Evolutionary conservation across 306 rosid genomes (phyloP), one percentile per base, ranked within the genome.

Genomic region (Leucaena leucocephala): DNA sequence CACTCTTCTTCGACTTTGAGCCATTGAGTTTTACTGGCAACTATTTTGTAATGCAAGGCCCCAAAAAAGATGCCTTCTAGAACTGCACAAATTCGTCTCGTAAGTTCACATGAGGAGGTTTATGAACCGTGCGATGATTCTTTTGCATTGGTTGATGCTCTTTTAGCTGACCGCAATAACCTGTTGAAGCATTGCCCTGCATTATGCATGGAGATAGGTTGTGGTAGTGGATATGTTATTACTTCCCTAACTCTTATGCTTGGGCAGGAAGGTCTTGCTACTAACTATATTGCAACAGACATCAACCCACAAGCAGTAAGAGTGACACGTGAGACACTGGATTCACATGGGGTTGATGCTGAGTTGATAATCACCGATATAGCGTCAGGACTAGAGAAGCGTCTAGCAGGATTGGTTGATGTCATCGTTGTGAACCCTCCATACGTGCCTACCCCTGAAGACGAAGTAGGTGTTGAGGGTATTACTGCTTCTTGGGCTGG

Each of bases 41-140:
- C 38, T 63, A 17, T 64, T 46, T 48, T 77, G 48, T 75, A 77
- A 74, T 72, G 66, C 40, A 72, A 89, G 96, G 90, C 72, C 70
- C n/a, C 57, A 54, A 22, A 13, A 83, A 90, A 78, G 82, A 84
- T 81, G 81, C 45, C 86, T 7, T 77, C 80, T 71, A 91, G 74
- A 84, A 87, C 68, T 69, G 98, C 99, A 34, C 98, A 91, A 88
- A 95, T 95, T 72, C 94, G 84, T 74, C 97, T 90, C 39, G 85
- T 93, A 81, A 88, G 96, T 81, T 91, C 97, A 17, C 99, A 91
- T 69, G 82, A 83, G 1, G 97, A 96, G 86, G 99, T 96, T 69
- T 96, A 96, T 82, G 98, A 96, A 82, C 98, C 99, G 0, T 91
- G 98, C 19, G 99, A 96, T 72, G 99, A 96, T 82, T 96, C 98